Conservation (phyloP, 2,329 filamentous ascomycete genomes). For the Aspergillus neoniger region DNA sequence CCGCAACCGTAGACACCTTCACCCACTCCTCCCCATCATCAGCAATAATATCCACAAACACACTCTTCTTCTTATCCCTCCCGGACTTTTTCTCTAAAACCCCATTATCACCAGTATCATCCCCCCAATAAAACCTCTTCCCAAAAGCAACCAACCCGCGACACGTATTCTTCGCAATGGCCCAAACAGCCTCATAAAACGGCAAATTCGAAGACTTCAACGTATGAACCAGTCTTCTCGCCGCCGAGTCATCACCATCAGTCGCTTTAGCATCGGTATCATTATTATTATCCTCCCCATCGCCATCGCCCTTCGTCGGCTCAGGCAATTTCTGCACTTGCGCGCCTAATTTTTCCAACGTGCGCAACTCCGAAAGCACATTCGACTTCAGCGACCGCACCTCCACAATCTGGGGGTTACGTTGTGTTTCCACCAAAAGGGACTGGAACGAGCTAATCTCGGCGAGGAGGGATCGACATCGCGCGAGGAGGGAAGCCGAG, state of each 20-base stretch:
- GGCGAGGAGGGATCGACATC: slow-evolving; percentile 45
- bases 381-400: slow-evolving; percentile 52
- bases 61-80: slow-evolving; percentile 51
- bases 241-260: slow-evolving; percentile 19
- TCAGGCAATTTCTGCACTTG: slow-evolving; percentile 26
- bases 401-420: slow-evolving; percentile 52
- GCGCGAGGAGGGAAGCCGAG: slow-evolving; percentile 35
- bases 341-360: slow-evolving; percentile 46
- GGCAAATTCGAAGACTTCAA: slow-evolving; percentile 67
- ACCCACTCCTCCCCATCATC: slow-evolving; percentile 66
- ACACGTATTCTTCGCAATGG: slow-evolving; percentile 57
- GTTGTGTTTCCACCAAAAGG: slow-evolving; percentile 42
- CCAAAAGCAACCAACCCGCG: slow-evolving; percentile 59
- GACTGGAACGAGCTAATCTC: slow-evolving; percentile 50
- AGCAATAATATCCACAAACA: slow-evolving; percentile 65
- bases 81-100: slow-evolving; percentile 32
- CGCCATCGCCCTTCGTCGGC: slow-evolving; percentile 1
- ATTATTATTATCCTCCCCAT: slow-evolving; percentile 15
- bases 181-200: slow-evolving; percentile 67
- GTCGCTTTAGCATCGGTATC: neutral
- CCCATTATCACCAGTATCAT: slow-evolving; percentile 9
- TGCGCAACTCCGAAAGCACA: slow-evolving; percentile 51
- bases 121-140: slow-evolving; percentile 56
- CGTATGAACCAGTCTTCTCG: slow-evolving; percentile 52
- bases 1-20: slow-evolving; percentile 67